These are phyloP conservation scores for Debaryomyces psychrophilus DNA, from an alignment of 1,139 yeast species.

Conservation along the genomic window DNA sequence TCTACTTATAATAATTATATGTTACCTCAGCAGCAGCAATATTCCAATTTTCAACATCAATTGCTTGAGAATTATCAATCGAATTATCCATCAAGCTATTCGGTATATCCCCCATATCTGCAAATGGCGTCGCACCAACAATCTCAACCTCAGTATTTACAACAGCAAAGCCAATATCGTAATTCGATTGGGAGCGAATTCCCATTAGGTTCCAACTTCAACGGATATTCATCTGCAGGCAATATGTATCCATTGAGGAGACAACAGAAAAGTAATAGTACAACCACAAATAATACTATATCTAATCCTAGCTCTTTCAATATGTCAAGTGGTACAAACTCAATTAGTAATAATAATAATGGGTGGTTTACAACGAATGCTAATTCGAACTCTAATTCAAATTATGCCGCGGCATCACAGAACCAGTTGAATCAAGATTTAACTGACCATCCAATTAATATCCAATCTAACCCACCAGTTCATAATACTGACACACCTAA, in stretches of 20 bases:
- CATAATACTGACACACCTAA: conserved; percentile 4
- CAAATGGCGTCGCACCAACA: conserved; percentile 3
- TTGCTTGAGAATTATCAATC: conserved; percentile 1
- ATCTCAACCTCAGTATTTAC: conserved; percentile 4
- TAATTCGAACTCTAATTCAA: neutral
- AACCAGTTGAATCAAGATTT: conserved; percentile 1
- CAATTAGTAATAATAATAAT: neutral
- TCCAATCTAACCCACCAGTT: neutral
- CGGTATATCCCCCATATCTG: conserved; percentile 5
- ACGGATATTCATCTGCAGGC: conserved; percentile 8
- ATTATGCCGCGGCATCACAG: conserved; percentile 1
- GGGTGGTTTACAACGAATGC: conserved; percentile 6
- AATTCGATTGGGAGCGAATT: conserved; percentile 17
- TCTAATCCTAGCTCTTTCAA: neutral
- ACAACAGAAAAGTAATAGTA: conserved; percentile 7
- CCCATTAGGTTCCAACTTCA: conserved; percentile 22
- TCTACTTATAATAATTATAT: neutral
- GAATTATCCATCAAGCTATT: conserved; percentile 3
- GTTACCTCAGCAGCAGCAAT: conserved; percentile 7
- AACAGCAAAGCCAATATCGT: neutral
- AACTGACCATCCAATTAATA: neutral
- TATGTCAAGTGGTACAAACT: neutral
- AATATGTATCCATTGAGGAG: conserved; percentile 5
- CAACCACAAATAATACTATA: neutral
- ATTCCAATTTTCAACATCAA: conserved; percentile 7